These are phyloP conservation scores for Cladosporium sp. DNA, from an alignment of 2,329 filamentous ascomycete species.

Conservation along the genomic window DNA sequence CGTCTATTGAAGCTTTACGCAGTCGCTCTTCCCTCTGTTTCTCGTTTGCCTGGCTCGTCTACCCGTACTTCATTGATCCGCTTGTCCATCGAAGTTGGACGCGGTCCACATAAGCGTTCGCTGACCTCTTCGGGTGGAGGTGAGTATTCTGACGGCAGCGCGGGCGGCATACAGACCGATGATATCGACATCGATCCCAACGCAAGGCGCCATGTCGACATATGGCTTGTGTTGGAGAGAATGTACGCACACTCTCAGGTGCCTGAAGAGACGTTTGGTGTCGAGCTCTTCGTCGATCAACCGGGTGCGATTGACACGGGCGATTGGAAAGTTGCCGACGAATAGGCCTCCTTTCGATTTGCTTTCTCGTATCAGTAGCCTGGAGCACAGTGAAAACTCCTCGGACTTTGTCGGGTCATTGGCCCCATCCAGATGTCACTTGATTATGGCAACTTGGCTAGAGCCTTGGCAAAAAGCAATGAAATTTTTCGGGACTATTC, in stretches of 20 bases:
- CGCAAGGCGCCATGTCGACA: conserved; percentile 48
- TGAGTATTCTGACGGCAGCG: conserved; percentile 63
- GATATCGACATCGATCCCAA: conserved; percentile 69
- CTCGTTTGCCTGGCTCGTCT: not conserved
- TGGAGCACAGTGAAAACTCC: too few relatives aligned
- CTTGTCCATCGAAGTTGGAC: conserved; percentile 66
- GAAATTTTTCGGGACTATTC: not conserved
- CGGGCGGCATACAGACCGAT: conserved; percentile 58
- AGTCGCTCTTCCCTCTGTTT: conserved; percentile 18
- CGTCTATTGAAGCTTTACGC: conserved; percentile 41
- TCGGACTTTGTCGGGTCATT: not conserved
- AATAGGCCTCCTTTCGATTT: conserved; percentile 14
- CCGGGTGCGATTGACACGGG: conserved; percentile 39
- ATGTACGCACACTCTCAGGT: conserved; percentile 53
- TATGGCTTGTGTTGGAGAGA: conserved; percentile 79
- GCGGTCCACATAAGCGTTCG: conserved; percentile 60
- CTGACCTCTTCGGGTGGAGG: conserved; percentile 65
- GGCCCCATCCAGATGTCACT: not conserved
- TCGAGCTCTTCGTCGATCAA: conserved; percentile 43
- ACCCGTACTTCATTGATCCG: conserved; percentile 49
- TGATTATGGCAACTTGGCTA: conserved; percentile 3
- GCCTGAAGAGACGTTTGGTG: conserved; percentile 45
- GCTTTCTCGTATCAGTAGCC: too few relatives aligned
- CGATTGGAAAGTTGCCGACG: conserved; percentile 41
- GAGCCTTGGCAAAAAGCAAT: not conserved